phyloP scores from a whole-genome alignment of 148 eudicot genomes.

The Rhododendron simsii region DNA sequence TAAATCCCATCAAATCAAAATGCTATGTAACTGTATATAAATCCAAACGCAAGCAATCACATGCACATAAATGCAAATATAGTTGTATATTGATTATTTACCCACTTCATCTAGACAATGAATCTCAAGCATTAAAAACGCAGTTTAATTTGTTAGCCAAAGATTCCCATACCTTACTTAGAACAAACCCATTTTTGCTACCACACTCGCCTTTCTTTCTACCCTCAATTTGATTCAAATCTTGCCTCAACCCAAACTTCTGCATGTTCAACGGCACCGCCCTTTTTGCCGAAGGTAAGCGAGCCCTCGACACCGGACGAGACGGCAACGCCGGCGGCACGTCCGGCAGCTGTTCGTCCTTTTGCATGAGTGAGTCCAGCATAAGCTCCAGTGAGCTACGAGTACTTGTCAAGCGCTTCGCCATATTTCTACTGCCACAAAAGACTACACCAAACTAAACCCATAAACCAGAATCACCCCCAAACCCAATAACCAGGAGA shows the following conservation, averaged over 20 bases:
- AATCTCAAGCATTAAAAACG: not conserved
- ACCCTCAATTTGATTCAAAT: constrained; percentile 1
- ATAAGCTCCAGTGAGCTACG: constrained; percentile 48
- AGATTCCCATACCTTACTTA: constrained; percentile 10
- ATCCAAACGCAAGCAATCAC: not conserved
- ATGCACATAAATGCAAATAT: not conserved
- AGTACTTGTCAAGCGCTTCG: constrained; percentile 14
- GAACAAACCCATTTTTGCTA: not conserved
- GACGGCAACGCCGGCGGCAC: constrained; percentile 36
- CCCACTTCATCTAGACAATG: not conserved
- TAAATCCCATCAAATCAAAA: not conserved
- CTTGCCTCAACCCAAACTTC: not conserved
- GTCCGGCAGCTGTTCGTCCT: constrained; percentile 25
- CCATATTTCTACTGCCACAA: not conserved
- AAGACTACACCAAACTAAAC: not conserved
- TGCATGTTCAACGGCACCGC: constrained; percentile 12
- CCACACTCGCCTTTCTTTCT: not conserved
- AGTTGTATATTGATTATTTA: not conserved
- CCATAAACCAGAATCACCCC: not conserved
- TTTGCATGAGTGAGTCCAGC: constrained; percentile 33
- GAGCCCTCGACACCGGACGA: constrained; percentile 41
- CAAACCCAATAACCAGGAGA: not conserved
- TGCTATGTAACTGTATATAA: not conserved
- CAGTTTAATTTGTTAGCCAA: not conserved
- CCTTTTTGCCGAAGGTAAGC: constrained; percentile 32